Percentiles rank a stretch among this genome's conserved stretches.
Conservation (phyloP, 1,139 yeast species). For the Lodderomyces parapsilosis region DNA sequence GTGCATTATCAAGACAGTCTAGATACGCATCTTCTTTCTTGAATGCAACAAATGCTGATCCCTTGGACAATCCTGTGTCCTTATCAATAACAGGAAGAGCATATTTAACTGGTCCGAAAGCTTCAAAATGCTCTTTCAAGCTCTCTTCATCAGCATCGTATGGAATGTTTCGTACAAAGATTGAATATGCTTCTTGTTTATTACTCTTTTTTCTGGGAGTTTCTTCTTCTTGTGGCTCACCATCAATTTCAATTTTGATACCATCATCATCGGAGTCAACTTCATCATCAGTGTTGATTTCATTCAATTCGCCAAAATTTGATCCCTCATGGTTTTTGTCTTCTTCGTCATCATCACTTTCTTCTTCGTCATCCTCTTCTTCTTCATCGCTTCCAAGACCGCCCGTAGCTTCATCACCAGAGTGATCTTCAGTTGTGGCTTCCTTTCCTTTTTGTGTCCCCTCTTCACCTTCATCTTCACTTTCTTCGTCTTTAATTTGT, state of each 20-base stretch:
- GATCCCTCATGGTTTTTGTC: slow-evolving; percentile 24
- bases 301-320: slow-evolving; percentile 28
- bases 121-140: slow-evolving; percentile 67
- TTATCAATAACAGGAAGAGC: slow-evolving; percentile 92
- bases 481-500: slow-evolving; percentile 34
- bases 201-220: slow-evolving; percentile 43
- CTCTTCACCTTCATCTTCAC: slow-evolving; percentile 36
- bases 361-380: slow-evolving; percentile 34
- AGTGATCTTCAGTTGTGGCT: slow-evolving; percentile 27
- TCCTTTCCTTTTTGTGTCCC: slow-evolving; percentile 26
- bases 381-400: slow-evolving; percentile 32
- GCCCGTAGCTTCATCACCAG: slow-evolving; percentile 32
- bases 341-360: slow-evolving; percentile 33
- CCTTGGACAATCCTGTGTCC: slow-evolving; percentile 82
- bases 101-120: slow-evolving; percentile 85
- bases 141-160: slow-evolving; percentile 88
- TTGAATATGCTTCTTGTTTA: slow-evolving; percentile 65
- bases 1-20: slow-evolving; percentile 75
- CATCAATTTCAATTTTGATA: slow-evolving; percentile 28
- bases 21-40: slow-evolving; percentile 57
- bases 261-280: slow-evolving; percentile 22
- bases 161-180: slow-evolving; percentile 90
- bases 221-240: slow-evolving; percentile 31
- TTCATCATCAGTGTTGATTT: slow-evolving; percentile 31
- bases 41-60: slow-evolving; percentile 95